These are phyloP conservation scores for Cryptococcus depauperatus DNA, from an alignment of 1,284 basidiomycete genomes.

Conservation along the genomic window DNA sequence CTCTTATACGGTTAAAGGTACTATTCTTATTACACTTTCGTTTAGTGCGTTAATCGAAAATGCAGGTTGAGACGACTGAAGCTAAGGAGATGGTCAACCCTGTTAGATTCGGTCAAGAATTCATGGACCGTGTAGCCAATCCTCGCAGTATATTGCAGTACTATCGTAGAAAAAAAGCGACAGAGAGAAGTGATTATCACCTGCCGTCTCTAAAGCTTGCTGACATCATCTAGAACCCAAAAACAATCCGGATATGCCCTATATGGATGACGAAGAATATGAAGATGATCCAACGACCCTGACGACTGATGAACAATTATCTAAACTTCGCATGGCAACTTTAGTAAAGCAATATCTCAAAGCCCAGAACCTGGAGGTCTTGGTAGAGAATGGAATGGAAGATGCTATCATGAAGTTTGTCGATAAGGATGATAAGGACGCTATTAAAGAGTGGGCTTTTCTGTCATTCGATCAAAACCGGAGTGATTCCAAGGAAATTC, in stretches of 20 bases:
- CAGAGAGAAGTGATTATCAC: conserved; percentile 24
- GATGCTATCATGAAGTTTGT: conserved; percentile 88
- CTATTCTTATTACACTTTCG: background rate
- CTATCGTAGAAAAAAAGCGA: conserved; percentile 65
- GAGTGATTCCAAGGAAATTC: background rate
- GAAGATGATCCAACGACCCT: conserved; percentile 55
- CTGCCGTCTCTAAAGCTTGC: background rate
- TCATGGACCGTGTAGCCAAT: conserved; percentile 83
- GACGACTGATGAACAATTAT: conserved; percentile 32
- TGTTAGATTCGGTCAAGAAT: conserved; percentile 93
- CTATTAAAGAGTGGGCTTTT: conserved; percentile 66
- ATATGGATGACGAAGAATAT: conserved; percentile 56
- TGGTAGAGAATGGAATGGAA: conserved; percentile 77
- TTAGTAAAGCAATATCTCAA: conserved; percentile 81
- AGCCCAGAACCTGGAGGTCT: conserved; percentile 78
- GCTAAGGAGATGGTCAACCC: conserved; percentile 87
- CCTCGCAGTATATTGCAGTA: conserved; percentile 87
- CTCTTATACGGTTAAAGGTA: conserved; percentile 79
- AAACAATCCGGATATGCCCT: conserved; percentile 32
- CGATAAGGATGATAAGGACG: conserved; percentile 88
- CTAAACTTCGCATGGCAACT: conserved; percentile 47
- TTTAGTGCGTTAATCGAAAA: conserved; percentile 3
- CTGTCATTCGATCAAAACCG: background rate
- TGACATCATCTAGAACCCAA: conserved; percentile 25
- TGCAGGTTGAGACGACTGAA: conserved; percentile 78